Conservation (phyloP, 75 land plant species). For the Cunninghamia lanceolata region DNA sequence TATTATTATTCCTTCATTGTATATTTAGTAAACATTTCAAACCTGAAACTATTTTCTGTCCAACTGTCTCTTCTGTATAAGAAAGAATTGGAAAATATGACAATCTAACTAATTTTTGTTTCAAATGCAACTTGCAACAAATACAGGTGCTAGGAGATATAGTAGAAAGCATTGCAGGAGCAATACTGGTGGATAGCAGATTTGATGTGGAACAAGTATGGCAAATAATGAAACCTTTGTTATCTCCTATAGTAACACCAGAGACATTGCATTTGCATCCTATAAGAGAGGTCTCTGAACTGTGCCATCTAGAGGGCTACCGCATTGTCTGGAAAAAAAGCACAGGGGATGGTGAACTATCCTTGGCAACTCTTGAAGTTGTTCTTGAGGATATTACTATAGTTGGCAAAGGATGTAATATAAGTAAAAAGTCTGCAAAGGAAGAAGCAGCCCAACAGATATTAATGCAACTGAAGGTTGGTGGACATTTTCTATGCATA, state of each 20-base stretch:
- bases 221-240: conserved; percentile 66
- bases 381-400: conserved; percentile 46
- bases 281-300: conserved; percentile 61
- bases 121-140: background rate
- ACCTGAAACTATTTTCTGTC: background rate
- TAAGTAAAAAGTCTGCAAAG: conserved; percentile 53
- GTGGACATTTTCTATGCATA: conserved; percentile 3
- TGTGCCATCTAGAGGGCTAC: conserved; percentile 61
- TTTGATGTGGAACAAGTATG: conserved; percentile 76
- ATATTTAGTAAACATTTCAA: background rate
- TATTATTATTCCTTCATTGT: background rate
- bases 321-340: conserved; percentile 36
- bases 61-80: background rate
- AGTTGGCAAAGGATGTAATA: conserved; percentile 35
- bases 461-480: conserved; percentile 62
- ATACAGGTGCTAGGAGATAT: conserved; percentile 88
- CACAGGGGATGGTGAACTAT: conserved; percentile 28
- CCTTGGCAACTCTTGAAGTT: conserved; percentile 42
- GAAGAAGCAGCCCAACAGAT: conserved; percentile 57
- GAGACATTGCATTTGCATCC: conserved; percentile 75
- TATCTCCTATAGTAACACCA: conserved; percentile 93
- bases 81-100: background rate
- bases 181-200: conserved; percentile 70
- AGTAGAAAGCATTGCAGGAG: conserved; percentile 97
- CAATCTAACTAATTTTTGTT: background rate